phyloP scores from a whole-genome alignment of 75 land plant species.

The Isoetes taiwanensis region DNA sequence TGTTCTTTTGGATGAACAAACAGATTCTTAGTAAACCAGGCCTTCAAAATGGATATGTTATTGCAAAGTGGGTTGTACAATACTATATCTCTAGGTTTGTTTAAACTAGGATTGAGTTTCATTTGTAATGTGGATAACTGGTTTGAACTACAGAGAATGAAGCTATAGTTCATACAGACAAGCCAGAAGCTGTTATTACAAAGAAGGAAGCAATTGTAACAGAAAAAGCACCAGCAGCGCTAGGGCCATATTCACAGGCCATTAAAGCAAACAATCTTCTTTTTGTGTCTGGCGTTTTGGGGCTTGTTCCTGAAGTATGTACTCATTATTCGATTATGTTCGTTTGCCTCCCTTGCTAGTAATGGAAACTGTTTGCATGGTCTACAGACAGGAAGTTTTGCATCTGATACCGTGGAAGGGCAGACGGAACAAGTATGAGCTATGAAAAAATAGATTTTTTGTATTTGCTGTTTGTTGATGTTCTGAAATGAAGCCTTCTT shows the following conservation, averaged over 20 bases:
- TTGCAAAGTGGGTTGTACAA: too few species aligned
- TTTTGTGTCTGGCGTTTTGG: conserved; percentile 78
- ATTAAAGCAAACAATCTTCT: conserved; percentile 76
- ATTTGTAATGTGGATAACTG: too few species aligned
- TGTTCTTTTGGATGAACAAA: too few species aligned
- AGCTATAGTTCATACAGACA: too few species aligned
- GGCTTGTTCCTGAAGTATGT: conserved; percentile 82
- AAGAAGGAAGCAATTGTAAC: conserved; percentile 69
- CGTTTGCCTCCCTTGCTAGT: not conserved
- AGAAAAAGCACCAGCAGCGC: conserved; percentile 87
- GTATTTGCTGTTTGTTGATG: not conserved
- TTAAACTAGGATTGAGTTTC: too few species aligned
- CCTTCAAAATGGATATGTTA: too few species aligned
- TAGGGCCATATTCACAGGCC: conserved; percentile 96
- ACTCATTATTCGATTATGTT: not conserved
- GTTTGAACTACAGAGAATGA: too few species aligned
- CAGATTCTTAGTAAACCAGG: too few species aligned
- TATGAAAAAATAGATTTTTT: not conserved
- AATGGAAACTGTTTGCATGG: not conserved
- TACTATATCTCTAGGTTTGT: too few species aligned
- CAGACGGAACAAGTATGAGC: conserved; percentile 86
- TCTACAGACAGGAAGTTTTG: conserved; percentile 77
- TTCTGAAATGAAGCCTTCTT: not conserved
- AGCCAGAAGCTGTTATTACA: too few species aligned
- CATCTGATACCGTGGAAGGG: conserved; percentile 67